Percentiles rank a stretch among this genome's conserved stretches.
Evolutionary conservation across 176 grass and related monocot species (phyloP).

Genomic region (Saccharum spontaneum): DNA sequence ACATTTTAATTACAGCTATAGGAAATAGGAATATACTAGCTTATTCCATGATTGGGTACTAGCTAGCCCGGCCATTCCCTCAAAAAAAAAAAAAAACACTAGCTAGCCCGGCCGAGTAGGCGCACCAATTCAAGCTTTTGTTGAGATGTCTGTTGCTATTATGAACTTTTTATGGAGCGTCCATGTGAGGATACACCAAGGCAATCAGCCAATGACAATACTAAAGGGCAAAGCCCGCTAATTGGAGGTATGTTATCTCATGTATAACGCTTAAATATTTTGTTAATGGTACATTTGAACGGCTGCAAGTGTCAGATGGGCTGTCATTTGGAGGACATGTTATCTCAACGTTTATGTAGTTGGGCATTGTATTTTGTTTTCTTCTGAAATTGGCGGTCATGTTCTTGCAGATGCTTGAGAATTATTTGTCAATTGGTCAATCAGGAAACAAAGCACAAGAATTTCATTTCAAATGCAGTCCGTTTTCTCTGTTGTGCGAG

Average conservation of each 20-base stretch:
- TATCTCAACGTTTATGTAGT: neutral
- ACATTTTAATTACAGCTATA: slow-evolving; percentile 1
- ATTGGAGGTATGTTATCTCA: slow-evolving; percentile 29
- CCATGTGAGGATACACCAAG: slow-evolving; percentile 17
- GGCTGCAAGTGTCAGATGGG: neutral
- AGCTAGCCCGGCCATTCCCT: too few relatives aligned
- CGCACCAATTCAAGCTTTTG: slow-evolving; percentile 46
- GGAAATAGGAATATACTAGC: slow-evolving; percentile 7
- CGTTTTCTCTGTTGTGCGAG: neutral
- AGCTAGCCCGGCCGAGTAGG: slow-evolving; percentile 43
- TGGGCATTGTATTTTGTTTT: neutral
- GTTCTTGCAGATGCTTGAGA: neutral
- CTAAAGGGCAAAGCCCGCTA: neutral
- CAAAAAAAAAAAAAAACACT: neutral
- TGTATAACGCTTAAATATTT: neutral
- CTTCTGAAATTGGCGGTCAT: neutral
- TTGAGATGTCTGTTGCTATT: slow-evolving; percentile 33
- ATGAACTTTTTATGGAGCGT: neutral
- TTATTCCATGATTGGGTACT: slow-evolving; percentile 37
- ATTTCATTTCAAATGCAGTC: neutral
- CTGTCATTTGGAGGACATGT: slow-evolving; percentile 2
- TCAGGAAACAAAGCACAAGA: neutral
- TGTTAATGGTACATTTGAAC: neutral
- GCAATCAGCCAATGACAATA: neutral
- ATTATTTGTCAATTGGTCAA: neutral